Conservation (phyloP, 2,329 filamentous ascomycete genomes). For the Dothideomycetes sp. region DNA sequence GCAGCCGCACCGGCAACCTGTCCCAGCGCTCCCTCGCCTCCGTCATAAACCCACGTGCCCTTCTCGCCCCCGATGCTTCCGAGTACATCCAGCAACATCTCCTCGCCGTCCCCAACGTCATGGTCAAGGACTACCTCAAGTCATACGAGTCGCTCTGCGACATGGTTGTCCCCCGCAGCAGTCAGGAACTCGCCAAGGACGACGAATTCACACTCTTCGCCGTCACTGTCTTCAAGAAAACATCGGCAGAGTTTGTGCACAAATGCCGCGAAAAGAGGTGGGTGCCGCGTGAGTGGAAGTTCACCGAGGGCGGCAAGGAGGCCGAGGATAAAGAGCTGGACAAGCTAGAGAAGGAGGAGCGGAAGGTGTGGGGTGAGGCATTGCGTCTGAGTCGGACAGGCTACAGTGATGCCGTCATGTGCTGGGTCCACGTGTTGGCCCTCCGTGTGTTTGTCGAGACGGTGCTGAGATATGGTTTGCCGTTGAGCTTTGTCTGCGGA, state of each 20-base stretch:
- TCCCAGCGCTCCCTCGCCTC: slow-evolving; percentile 87
- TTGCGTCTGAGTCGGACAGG: slow-evolving; percentile 78
- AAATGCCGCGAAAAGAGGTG: slow-evolving; percentile 89
- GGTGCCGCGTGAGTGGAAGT: slow-evolving; percentile 90
- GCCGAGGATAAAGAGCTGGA: slow-evolving; percentile 82
- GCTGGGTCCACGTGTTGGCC: slow-evolving; percentile 86
- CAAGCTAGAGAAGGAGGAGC: slow-evolving; percentile 70
- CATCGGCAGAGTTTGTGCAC: slow-evolving; percentile 74
- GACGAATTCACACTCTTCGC: slow-evolving; percentile 83
- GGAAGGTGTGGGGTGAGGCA: slow-evolving; percentile 87
- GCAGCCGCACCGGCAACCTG: slow-evolving; percentile 88
- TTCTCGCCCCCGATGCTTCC: slow-evolving; percentile 69
- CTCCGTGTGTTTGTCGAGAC: slow-evolving; percentile 94
- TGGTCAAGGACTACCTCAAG: slow-evolving; percentile 78
- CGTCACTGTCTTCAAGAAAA: slow-evolving; percentile 89
- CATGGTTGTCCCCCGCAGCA: slow-evolving; percentile 90
- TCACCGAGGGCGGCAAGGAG: slow-evolving; percentile 79
- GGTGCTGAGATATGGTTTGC: slow-evolving; percentile 88
- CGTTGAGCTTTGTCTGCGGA: slow-evolving; percentile 77
- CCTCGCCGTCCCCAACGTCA: slow-evolving; percentile 70
- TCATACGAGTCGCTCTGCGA: slow-evolving; percentile 73
- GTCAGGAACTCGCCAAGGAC: slow-evolving; percentile 68
- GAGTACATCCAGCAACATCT: slow-evolving; percentile 97
- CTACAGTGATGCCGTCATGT: slow-evolving; percentile 93
- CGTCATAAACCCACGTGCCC: slow-evolving; percentile 62